phyloP scores from a whole-genome alignment of 495 filamentous ascomycete genomes.

The Penicillium nucicola region DNA sequence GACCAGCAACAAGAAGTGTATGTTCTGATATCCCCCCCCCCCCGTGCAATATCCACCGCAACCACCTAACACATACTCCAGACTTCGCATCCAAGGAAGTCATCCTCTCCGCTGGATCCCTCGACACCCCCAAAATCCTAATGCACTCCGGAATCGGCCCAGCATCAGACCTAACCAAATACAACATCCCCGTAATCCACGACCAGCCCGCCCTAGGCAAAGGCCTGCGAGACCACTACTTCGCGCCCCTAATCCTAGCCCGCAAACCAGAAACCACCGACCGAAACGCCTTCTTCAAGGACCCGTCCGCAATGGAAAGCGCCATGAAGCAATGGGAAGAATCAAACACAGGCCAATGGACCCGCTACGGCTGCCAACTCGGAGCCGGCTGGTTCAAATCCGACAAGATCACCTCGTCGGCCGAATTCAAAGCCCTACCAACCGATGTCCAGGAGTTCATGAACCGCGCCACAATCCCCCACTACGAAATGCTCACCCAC shows the following conservation, averaged over 20 bases:
- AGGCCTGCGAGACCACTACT: constrained; percentile 56
- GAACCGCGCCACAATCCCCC: constrained; percentile 41
- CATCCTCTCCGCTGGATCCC: constrained; percentile 54
- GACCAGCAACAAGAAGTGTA: constrained; percentile 34
- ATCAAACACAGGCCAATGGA: constrained; percentile 46
- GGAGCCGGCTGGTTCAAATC: constrained; percentile 55
- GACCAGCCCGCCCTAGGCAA: constrained; percentile 51
- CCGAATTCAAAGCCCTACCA: constrained; percentile 46
- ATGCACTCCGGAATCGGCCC: constrained; percentile 67
- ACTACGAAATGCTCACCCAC: constrained; percentile 42
- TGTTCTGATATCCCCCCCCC: not conserved
- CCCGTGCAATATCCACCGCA: not conserved
- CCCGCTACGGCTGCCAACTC: constrained; percentile 34
- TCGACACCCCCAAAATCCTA: constrained; percentile 58
- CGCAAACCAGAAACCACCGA: constrained; percentile 29
- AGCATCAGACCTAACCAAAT: constrained; percentile 44
- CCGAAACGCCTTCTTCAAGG: constrained; percentile 29
- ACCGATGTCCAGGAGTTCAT: constrained; percentile 34
- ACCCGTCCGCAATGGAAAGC: constrained; percentile 30
- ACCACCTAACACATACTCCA: not conserved
- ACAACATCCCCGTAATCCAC: constrained; percentile 49
- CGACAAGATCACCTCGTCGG: constrained; percentile 27
- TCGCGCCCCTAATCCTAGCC: constrained; percentile 18
- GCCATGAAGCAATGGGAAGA: constrained; percentile 47
- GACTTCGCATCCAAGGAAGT: constrained; percentile 51